Evolutionary conservation across 164 flowering plant genomes (phyloP).

Genomic region (Aristolochia fimbriata): DNA sequence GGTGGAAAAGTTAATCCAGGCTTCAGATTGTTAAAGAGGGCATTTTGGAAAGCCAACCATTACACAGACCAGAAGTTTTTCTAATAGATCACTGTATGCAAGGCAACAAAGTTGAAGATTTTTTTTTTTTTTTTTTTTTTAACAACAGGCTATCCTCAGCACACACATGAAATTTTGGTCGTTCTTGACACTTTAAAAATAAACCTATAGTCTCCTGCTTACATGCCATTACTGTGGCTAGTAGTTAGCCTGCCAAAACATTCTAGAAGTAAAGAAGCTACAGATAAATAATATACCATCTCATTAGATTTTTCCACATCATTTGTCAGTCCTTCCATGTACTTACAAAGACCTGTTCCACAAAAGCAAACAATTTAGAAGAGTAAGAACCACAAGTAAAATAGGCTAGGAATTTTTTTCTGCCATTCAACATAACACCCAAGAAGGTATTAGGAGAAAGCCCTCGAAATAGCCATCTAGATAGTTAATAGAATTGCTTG

Average conservation of each 20-base stretch:
- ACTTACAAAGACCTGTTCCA: conserved; percentile 57
- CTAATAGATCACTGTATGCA: too few relatives aligned
- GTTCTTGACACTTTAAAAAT: not conserved
- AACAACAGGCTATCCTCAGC: too few relatives aligned
- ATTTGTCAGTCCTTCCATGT: conserved; percentile 65
- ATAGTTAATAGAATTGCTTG: too few relatives aligned
- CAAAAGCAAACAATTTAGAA: conserved; percentile 1
- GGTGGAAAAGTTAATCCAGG: not conserved
- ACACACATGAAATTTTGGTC: not conserved
- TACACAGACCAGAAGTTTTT: too few relatives aligned
- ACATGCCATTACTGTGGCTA: not conserved
- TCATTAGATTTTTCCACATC: conserved; percentile 89
- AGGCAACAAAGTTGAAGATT: not conserved
- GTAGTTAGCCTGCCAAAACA: not conserved
- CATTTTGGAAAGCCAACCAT: not conserved
- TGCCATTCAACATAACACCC: too few relatives aligned
- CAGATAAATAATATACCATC: conserved; percentile 37
- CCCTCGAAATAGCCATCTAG: too few relatives aligned
- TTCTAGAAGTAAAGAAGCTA: not conserved
- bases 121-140: too few relatives aligned
- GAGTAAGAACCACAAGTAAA: not conserved
- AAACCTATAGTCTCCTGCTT: not conserved
- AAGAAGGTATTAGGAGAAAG: too few relatives aligned
- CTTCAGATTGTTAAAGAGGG: not conserved
- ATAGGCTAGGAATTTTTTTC: too few relatives aligned